Evolutionary conservation across 768 basidiomycete species (phyloP).

Genomic region (Psilocybe sp.): DNA sequence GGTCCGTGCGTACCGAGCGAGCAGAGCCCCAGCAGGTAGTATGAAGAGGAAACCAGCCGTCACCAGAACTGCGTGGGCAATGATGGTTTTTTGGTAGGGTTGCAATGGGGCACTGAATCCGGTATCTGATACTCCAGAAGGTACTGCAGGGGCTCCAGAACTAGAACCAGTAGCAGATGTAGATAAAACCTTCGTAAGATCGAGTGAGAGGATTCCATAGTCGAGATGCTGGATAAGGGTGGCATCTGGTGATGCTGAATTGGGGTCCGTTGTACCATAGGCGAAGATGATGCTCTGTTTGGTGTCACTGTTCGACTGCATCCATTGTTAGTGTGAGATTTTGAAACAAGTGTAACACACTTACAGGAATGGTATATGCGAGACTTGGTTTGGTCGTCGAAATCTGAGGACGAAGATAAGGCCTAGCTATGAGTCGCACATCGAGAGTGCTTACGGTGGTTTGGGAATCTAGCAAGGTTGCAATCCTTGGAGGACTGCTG

Average conservation of each 20-base stretch:
- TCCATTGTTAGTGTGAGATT: background rate
- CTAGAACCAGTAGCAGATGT: conserved; percentile 18
- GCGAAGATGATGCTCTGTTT: conserved; percentile 57
- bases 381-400: conserved; percentile 42
- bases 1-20: conserved; percentile 54
- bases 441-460: conserved; percentile 32
- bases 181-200: conserved; percentile 43
- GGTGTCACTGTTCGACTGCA: conserved; percentile 39
- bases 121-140: conserved; percentile 9
- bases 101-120: conserved; percentile 33
- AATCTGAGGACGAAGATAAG: conserved; percentile 25
- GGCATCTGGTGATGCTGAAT: conserved; percentile 42
- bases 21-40: conserved; percentile 49
- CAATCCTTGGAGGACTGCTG: conserved; percentile 47
- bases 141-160: conserved; percentile 11
- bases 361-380: conserved; percentile 49
- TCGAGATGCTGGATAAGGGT: conserved; percentile 45
- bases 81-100: conserved; percentile 45
- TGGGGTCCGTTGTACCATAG: conserved; percentile 47
- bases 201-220: conserved; percentile 37
- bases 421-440: background rate
- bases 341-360: conserved; percentile 14
- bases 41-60: conserved; percentile 50
- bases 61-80: conserved; percentile 54
- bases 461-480: conserved; percentile 33